Percentiles rank a stretch among this genome's conserved stretches.
Conservation (phyloP, 352 stramenopile genomes). For the Globisporangium canariense region DNA sequence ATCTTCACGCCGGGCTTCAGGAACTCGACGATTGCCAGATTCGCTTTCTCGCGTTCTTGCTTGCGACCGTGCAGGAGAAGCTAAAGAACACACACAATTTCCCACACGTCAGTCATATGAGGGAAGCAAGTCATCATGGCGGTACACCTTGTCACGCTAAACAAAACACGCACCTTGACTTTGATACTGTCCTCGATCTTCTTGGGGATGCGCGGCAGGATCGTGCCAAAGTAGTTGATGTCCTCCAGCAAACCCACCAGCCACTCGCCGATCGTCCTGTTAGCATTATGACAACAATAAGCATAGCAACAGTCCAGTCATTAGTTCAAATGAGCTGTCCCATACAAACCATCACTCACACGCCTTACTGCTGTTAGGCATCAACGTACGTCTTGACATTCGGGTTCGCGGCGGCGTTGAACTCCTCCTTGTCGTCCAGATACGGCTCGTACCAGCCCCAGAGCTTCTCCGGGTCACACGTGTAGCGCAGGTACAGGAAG, state of each 20-base stretch:
- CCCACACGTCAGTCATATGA: neutral
- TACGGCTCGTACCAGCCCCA: constrained; percentile 96
- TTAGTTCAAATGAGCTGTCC: neutral
- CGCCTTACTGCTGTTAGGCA: neutral
- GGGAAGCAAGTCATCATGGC: neutral
- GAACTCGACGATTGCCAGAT: constrained; percentile 67
- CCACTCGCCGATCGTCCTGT: constrained; percentile 92
- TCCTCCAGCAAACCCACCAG: constrained; percentile 88
- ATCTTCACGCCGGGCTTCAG: constrained; percentile 89
- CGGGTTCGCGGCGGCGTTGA: constrained; percentile 82
- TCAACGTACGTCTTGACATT: constrained; percentile 66
- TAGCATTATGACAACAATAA: constrained; percentile 14
- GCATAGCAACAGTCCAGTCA: neutral
- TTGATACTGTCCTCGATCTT: constrained; percentile 96
- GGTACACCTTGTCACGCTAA: neutral
- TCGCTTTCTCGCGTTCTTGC: constrained; percentile 60
- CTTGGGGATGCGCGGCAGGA: constrained; percentile 95
- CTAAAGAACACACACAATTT: constrained; percentile 28
- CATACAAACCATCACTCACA: neutral
- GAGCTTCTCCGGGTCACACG: constrained; percentile 89
- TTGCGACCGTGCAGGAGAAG: constrained; percentile 72
- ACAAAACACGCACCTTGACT: constrained; percentile 69
- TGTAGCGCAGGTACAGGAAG: constrained; percentile 98
- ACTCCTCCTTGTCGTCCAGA: constrained; percentile 93
- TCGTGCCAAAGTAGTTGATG: constrained; percentile 96